Evolutionary conservation across 2,329 filamentous ascomycete genomes (phyloP), one percentile per base, ranked within the genome.

Genomic region (Aspergillus alliaceus): DNA sequence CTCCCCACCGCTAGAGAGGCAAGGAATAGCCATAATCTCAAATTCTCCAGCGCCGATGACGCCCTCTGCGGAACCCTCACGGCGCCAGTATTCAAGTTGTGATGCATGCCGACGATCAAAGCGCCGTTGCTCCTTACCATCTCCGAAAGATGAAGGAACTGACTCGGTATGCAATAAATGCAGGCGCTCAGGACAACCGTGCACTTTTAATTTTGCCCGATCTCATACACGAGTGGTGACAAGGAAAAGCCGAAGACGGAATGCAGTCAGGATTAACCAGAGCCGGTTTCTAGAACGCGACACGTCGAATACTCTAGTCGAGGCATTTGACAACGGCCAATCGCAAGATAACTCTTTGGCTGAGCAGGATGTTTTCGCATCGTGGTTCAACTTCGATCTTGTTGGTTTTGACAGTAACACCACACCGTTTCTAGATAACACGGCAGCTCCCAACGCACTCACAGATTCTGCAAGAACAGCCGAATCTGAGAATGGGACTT

Each of bases 11-110:
- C n/a, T n/a, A n/a, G n/a, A n/a, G n/a, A n/a, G n/a, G n/a, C n/a
- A n/a, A n/a, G n/a, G n/a, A n/a, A n/a, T n/a, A n/a, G n/a, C n/a
- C n/a, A n/a, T n/a, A 22, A 18, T 1, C 1, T n/a, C 6, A 22
- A 12, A 3, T 9, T 14, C 3, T 12, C 4, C 18, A 42, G 52
- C 29, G 15, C 24, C 1, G 42, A 54, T 32, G 6, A 48, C 29
- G 22, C 27, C 48, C 20, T 27, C 42, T 2, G 2, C 42, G 1
- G 35, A 24, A 25, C 22, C 49, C 22, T 54, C 54, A 32, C 63
- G 66, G 35, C 66, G 66, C 32, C 66, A 67, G 31, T 64, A 67
- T 44, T 59, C 63, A 6, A 69, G 66, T 53, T 69, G 66, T 42
- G 66, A 69, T 35, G 60, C 53, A 32, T 69, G 66, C 31, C 59